Conservation (phyloP, 1,284 basidiomycete genomes). For the Fomitopsis palustris region DNA sequence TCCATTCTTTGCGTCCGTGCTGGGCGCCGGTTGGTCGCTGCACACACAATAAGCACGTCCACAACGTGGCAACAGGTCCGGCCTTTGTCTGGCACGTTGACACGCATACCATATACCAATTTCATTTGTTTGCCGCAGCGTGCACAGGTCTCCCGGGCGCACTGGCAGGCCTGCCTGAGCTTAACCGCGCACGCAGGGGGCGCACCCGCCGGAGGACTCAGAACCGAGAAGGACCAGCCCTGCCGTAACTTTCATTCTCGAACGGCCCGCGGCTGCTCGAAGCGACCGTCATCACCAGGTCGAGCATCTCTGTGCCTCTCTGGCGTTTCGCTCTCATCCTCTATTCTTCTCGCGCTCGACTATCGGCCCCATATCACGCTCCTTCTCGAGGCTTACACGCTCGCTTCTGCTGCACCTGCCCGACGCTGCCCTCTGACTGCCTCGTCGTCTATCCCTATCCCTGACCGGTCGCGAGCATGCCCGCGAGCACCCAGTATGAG, state of each 20-base stretch:
- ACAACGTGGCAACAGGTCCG: conserved; percentile 24
- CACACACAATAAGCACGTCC: conserved; percentile 19
- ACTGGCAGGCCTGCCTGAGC: neutral
- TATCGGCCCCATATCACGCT: conserved; percentile 18
- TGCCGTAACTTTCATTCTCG: conserved; percentile 25
- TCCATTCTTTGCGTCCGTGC: conserved; percentile 1
- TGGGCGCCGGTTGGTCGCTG: conserved; percentile 10
- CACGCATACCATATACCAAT: conserved; percentile 12
- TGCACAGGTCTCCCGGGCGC: conserved; percentile 1
- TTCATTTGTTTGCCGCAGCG: conserved; percentile 2
- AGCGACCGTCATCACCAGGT: conserved; percentile 21
- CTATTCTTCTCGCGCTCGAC: conserved; percentile 29
- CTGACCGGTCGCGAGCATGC: conserved; percentile 33
- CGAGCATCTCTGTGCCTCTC: conserved; percentile 27
- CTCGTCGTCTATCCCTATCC: conserved; percentile 7
- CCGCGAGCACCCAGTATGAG: conserved; percentile 53
- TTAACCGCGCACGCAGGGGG: neutral
- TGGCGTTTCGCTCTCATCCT: conserved; percentile 28
- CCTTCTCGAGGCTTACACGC: conserved; percentile 19
- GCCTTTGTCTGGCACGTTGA: conserved; percentile 11
- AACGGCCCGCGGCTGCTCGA: conserved; percentile 29
- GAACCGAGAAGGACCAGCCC: conserved; percentile 1
- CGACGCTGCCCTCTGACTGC: conserved; percentile 13
- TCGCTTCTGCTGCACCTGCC: conserved; percentile 11
- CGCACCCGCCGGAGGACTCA: neutral